Percentiles rank a stretch among this genome's conserved stretches.
Conservation (phyloP, 2,329 filamentous ascomycete species). For the Monilinia polystroma region DNA sequence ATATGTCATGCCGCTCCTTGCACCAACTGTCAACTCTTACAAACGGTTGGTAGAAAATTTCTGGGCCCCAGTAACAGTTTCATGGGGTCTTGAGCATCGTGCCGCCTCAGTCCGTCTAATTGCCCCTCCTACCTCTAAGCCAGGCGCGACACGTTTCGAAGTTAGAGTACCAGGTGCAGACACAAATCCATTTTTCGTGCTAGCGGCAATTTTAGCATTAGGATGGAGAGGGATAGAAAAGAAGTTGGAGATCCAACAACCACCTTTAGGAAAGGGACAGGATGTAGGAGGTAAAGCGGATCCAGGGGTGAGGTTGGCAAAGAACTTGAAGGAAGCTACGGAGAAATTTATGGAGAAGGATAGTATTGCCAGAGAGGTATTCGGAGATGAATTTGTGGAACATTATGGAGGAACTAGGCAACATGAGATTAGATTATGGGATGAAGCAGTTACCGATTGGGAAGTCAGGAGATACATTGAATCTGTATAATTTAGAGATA, state of each 20-base stretch:
- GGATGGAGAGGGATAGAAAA: conserved; percentile 92
- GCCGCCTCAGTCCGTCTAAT: conserved; percentile 90
- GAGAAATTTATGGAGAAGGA: conserved; percentile 71
- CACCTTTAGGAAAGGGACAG: conserved; percentile 81
- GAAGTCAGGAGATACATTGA: conserved; percentile 21
- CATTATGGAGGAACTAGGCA: conserved; percentile 91
- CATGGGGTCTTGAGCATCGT: conserved; percentile 94
- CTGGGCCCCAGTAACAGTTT: conserved; percentile 97
- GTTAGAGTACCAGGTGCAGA: conserved; percentile 93
- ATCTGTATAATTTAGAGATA: background rate
- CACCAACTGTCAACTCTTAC: conserved; percentile 95
- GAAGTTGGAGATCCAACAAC: conserved; percentile 78
- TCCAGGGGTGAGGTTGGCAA: conserved; percentile 75
- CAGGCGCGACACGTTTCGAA: conserved; percentile 87
- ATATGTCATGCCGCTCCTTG: conserved; percentile 92
- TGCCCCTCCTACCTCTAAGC: conserved; percentile 78
- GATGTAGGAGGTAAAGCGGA: conserved; percentile 73
- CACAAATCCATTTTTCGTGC: conserved; percentile 82
- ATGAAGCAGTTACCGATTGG: conserved; percentile 95
- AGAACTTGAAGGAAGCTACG: conserved; percentile 81
- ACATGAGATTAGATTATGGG: conserved; percentile 87
- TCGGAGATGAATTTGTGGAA: conserved; percentile 94
- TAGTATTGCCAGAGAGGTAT: conserved; percentile 88
- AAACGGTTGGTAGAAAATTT: conserved; percentile 98
- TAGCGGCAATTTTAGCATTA: conserved; percentile 81